Evolutionary conservation across 306 rosid species (phyloP).

Genomic region (Cicer bijugum): DNA sequence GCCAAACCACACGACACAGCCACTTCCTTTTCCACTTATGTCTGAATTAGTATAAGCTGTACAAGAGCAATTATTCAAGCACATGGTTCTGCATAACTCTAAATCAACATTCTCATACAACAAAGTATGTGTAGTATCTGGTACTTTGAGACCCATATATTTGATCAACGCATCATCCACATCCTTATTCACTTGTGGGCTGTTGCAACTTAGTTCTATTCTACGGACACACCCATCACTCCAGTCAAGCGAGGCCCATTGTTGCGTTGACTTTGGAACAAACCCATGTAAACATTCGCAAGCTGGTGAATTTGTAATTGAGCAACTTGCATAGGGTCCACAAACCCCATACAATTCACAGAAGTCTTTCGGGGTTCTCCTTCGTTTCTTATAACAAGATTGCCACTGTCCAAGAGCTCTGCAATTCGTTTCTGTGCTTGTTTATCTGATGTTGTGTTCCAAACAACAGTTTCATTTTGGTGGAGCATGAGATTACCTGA

Average conservation of each 20-base stretch:
- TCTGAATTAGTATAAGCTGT: conserved; percentile 63
- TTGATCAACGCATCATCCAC: conserved; percentile 32
- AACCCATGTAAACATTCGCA: conserved; percentile 55
- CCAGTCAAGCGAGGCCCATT: not conserved
- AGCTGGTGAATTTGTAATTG: not conserved
- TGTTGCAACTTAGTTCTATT: conserved; percentile 42
- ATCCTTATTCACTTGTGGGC: not conserved
- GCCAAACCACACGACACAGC: conserved; percentile 74
- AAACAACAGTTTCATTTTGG: conserved; percentile 11
- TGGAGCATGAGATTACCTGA: conserved; percentile 35
- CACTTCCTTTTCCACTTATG: conserved; percentile 62
- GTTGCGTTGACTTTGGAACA: conserved; percentile 34
- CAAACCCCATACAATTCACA: conserved; percentile 45
- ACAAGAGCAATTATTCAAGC: conserved; percentile 70
- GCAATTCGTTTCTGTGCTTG: conserved; percentile 33
- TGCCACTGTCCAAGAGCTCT: conserved; percentile 41
- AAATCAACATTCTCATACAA: conserved; percentile 50
- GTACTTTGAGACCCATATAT: conserved; percentile 48
- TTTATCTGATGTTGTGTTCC: conserved; percentile 14
- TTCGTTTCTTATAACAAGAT: conserved; percentile 49
- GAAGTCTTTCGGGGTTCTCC: not conserved
- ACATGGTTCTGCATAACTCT: conserved; percentile 55
- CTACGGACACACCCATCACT: conserved; percentile 50
- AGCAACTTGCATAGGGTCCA: conserved; percentile 50
- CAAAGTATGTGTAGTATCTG: conserved; percentile 59